These are phyloP conservation scores for Sequoia sempervirens DNA, from an alignment of 75 land plant genomes.

Conservation along the genomic window DNA sequence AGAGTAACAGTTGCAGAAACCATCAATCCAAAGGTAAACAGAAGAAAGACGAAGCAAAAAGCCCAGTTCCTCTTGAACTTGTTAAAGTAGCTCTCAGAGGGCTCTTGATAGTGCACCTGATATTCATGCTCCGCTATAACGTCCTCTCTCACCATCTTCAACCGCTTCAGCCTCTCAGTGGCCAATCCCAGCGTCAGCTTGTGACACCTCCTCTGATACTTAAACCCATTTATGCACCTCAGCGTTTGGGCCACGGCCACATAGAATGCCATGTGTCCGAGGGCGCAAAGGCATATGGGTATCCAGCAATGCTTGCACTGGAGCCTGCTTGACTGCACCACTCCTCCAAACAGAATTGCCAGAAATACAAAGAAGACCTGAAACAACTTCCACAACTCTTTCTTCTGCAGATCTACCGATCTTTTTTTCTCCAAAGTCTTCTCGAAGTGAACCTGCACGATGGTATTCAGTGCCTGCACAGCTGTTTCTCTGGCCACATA, in stretches of 20 bases:
- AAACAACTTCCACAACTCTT: constrained; percentile 65
- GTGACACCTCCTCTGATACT: constrained; percentile 83
- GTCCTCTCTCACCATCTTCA: constrained; percentile 31
- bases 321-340: constrained; percentile 38
- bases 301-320: constrained; percentile 77
- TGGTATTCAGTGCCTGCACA: constrained; percentile 65
- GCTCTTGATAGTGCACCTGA: constrained; percentile 80
- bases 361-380: constrained; percentile 74
- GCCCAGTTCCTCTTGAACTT: constrained; percentile 92
- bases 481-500: constrained; percentile 39
- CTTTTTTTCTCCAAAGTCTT: constrained; percentile 75
- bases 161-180: constrained; percentile 50
- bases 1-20: constrained; percentile 56
- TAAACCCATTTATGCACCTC: constrained; percentile 76
- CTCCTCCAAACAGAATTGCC: constrained; percentile 40
- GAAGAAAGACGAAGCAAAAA: constrained; percentile 54
- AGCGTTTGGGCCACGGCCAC: constrained; percentile 74
- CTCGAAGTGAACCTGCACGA: constrained; percentile 68
- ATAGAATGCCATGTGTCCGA: constrained; percentile 62
- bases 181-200: constrained; percentile 79
- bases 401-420: constrained; percentile 68
- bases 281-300: constrained; percentile 63
- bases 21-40: constrained; percentile 50
- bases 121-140: constrained; percentile 28
- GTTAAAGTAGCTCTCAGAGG: constrained; percentile 66